A percentile compares a stretch with the other conserved stretches of the same genome.
phyloP scores from a whole-genome alignment of 441 rosid species.

The Syzygium syzygioides region DNA sequence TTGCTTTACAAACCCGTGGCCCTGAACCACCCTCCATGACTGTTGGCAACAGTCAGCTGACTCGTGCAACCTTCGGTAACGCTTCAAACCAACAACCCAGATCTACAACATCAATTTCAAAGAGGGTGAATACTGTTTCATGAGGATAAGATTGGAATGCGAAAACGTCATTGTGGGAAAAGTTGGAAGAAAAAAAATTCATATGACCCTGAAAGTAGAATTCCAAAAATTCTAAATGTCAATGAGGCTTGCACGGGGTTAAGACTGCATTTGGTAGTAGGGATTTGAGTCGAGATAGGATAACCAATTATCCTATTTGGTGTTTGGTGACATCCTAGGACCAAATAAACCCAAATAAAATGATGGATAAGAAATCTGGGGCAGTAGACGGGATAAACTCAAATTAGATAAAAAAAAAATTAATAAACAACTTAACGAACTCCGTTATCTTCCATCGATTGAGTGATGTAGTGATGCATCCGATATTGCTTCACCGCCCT shows the following conservation, averaged over 20 bases:
- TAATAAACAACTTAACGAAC: background rate
- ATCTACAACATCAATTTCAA: background rate
- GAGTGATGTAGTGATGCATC: background rate
- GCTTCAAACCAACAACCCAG: background rate
- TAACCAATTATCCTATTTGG: too few relatives aligned
- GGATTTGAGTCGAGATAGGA: background rate
- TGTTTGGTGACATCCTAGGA: accelerated
- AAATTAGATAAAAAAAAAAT: background rate
- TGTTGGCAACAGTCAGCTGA: background rate
- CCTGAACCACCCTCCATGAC: background rate
- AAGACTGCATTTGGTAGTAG: background rate
- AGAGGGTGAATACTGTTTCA: background rate
- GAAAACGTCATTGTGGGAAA: background rate
- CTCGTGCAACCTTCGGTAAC: accelerated
- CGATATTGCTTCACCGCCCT: background rate
- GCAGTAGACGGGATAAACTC: background rate
- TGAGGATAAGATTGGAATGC: background rate
- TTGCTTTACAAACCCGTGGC: background rate
- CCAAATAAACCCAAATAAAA: background rate
- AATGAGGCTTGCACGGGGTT: background rate
- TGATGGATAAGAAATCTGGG: background rate
- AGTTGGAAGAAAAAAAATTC: background rate
- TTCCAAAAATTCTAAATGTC: background rate
- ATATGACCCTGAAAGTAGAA: background rate
- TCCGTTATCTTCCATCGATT: background rate